A percentile compares a stretch with the other conserved stretches of the same genome.
Conservation (phyloP, 2,329 filamentous ascomycete species). For the Rutstroemia sydowiana region DNA sequence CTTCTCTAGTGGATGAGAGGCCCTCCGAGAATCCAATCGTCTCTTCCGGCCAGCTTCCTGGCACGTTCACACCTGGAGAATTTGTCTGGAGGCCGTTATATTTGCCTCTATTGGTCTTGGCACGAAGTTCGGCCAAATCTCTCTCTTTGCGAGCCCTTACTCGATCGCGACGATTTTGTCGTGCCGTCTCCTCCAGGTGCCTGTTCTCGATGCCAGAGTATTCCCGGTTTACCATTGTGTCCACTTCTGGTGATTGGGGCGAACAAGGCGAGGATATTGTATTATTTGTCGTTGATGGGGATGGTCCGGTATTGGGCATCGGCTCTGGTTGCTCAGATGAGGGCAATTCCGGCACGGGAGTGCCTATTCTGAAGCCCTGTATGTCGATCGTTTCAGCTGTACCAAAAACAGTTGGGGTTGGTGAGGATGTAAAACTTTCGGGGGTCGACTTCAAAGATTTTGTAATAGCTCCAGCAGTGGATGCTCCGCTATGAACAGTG, state of each 20-base stretch:
- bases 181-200: neutral
- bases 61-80: too few species aligned
- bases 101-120: neutral
- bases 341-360: neutral
- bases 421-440: neutral
- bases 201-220: neutral
- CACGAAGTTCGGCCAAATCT: slow-evolving; percentile 19
- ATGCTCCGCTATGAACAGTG: slow-evolving; percentile 3
- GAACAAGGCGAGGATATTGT: neutral
- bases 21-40: too few species aligned
- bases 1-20: too few species aligned
- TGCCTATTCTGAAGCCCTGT: neutral
- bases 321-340: neutral
- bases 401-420: neutral
- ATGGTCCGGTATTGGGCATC: neutral
- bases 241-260: neutral
- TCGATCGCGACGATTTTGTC: slow-evolving; percentile 17
- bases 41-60: too few species aligned
- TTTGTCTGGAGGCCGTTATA: too few species aligned
- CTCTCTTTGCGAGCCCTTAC: slow-evolving; percentile 20
- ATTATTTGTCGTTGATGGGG: neutral
- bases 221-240: neutral
- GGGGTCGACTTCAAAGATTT: slow-evolving; percentile 2
- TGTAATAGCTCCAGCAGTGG: neutral
- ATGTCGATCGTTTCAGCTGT: slow-evolving; percentile 5